phyloP scores from a whole-genome alignment of 495 filamentous ascomycete species.

The Aspergillus coremiiformis region DNA sequence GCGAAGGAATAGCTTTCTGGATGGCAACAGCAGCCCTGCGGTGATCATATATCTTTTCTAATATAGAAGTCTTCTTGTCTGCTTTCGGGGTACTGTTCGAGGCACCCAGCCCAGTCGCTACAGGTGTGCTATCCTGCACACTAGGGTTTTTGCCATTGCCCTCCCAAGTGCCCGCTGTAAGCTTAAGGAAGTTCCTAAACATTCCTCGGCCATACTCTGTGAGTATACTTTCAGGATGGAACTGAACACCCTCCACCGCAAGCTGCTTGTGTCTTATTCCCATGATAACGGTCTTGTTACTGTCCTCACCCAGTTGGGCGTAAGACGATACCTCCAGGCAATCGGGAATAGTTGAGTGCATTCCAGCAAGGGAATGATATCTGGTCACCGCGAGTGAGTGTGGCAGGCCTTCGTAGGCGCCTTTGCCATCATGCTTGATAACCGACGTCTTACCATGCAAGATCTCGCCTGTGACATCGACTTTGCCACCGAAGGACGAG shows the following conservation, averaged over 20 bases:
- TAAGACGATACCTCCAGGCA: slow-evolving; percentile 89
- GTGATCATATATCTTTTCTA: slow-evolving; percentile 86
- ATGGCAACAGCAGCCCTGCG: slow-evolving; percentile 67
- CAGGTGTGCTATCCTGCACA: slow-evolving; percentile 9
- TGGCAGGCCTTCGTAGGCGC: slow-evolving; percentile 71
- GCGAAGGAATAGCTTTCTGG: slow-evolving; percentile 82
- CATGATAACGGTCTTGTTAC: slow-evolving; percentile 79
- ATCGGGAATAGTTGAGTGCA: slow-evolving; percentile 77
- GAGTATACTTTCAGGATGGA: slow-evolving; percentile 95
- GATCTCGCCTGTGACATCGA: slow-evolving; percentile 91
- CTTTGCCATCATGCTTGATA: slow-evolving; percentile 79
- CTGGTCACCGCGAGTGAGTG: slow-evolving; percentile 80
- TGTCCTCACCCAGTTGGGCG: slow-evolving; percentile 53
- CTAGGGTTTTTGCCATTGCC: slow-evolving; percentile 53
- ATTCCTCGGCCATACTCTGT: slow-evolving; percentile 82
- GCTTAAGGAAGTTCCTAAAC: slow-evolving; percentile 83
- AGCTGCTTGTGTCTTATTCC: slow-evolving; percentile 89
- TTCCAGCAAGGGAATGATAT: slow-evolving; percentile 95
- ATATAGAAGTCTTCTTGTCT: slow-evolving; percentile 69
- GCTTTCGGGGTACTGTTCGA: slow-evolving; percentile 15
- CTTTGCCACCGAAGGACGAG: slow-evolving; percentile 80
- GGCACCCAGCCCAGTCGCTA: slow-evolving; percentile 16
- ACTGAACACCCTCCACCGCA: slow-evolving; percentile 88
- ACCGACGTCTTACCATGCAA: slow-evolving; percentile 94
- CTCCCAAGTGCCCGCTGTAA: slow-evolving; percentile 84